Base-by-base conservation (phyloP, 2,329 filamentous ascomycete species). In the Fusarium hainanense region DNA sequence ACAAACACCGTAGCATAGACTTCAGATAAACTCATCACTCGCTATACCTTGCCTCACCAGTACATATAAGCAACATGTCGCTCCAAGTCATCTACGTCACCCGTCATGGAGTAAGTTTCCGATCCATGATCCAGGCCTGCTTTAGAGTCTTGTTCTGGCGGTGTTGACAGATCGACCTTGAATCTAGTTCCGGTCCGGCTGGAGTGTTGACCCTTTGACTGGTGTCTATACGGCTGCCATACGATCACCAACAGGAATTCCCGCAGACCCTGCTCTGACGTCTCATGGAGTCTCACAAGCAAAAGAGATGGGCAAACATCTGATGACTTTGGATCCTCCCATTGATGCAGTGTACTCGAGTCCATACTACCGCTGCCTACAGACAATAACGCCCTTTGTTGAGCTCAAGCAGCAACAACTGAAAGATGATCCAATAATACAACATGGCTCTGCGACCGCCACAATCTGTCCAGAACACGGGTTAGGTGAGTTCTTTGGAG, bases 401-500 rank as follows among this genome's bases (percentile, higher is more conserved):
- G 79, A 82, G 13, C 82, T 88, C 51, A 76, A 78, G 70, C 76
- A 67, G 42, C 61, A 73, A 50, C 63, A 71, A 43, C 47, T 67
- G 4, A 52, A 60, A 61, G 73, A 30, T 21, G 59, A 61, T 37
- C 23, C 49, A 41, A 34, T 21, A 34, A 23, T 20, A 14, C 41
- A 3, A n/a, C 42, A 48, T 42, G 70, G 52, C 48, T 60, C 62
- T 66, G 68, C 72, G 43, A 70, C 76, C 27, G 71, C 80, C 59
- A 79, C 76, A 41, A 85, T 90, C 65, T 83, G 86, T 37, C 85
- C 84, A 49, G 88, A 90, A 72, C 80, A 83, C 58, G 88, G 87
- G 14, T 74, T 90, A 41, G 91, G 93, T 66, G 96, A 99, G 83
- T 98, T 96, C 91, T 98, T 96, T 78, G 96, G 96, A 27, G 85